Evolutionary conservation across 2,329 filamentous ascomycete genomes (phyloP).

Genomic region (Arachnopeziza araneosa): DNA sequence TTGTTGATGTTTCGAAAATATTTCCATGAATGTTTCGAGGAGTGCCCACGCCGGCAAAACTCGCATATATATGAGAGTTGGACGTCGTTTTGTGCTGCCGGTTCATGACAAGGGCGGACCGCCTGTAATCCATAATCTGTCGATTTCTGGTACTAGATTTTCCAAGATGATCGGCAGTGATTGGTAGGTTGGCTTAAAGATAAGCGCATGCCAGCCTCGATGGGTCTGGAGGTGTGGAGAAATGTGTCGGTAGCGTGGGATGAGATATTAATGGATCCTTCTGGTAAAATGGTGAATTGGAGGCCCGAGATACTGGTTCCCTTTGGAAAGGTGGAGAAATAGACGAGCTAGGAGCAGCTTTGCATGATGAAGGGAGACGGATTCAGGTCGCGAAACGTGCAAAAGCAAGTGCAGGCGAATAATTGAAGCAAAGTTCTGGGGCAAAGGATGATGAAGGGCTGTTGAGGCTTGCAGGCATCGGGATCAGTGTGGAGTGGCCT

Average conservation of each 20-base stretch:
- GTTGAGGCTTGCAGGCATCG: constrained; percentile 4
- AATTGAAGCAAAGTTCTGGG: constrained; percentile 1
- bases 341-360: not conserved
- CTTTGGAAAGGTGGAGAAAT: constrained; percentile 1
- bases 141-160: constrained; percentile 5
- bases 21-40: constrained; percentile 23
- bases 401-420: not conserved
- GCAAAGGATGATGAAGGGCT: not conserved
- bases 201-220: constrained; percentile 16
- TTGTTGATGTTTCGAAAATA: constrained; percentile 25
- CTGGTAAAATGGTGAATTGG: not conserved
- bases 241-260: constrained; percentile 12
- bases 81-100: constrained; percentile 15
- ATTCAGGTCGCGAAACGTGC: not conserved
- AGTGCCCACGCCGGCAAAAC: constrained; percentile 23
- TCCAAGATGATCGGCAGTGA: constrained; percentile 8
- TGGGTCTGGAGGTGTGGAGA: constrained; percentile 5
- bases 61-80: constrained; percentile 28
- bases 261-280: constrained; percentile 11
- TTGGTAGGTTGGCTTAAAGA: constrained; percentile 19
- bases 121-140: constrained; percentile 26
- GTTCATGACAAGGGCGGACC: constrained; percentile 23
- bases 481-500: not conserved
- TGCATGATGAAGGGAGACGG: not conserved
- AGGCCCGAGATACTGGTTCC: constrained; percentile 1